Conservation (phyloP, 2,329 filamentous ascomycete genomes). For the Didymella segeticola region DNA sequence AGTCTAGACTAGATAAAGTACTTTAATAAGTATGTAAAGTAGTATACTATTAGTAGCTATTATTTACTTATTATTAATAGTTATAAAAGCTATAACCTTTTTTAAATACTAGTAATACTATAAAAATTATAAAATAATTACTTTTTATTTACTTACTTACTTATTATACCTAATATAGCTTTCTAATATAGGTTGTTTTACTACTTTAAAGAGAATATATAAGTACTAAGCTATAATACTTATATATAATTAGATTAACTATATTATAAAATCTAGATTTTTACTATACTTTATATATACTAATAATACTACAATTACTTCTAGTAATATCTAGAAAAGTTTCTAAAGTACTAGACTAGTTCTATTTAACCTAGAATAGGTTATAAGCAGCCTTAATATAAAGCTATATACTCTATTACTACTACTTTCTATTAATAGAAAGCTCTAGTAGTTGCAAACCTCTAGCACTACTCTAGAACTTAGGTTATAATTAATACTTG, state of each 20-base stretch:
- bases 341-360: too few relatives aligned
- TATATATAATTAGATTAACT: background rate
- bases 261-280: background rate
- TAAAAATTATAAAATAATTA: background rate
- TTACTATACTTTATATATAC: too few relatives aligned
- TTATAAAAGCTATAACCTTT: conserved; percentile 11
- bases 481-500: too few relatives aligned
- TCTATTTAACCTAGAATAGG: too few relatives aligned
- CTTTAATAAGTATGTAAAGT: background rate
- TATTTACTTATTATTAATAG: background rate
- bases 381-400: too few relatives aligned
- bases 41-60: background rate
- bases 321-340: too few relatives aligned
- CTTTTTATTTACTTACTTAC: background rate
- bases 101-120: background rate
- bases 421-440: too few relatives aligned
- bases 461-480: too few relatives aligned
- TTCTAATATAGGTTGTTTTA: background rate
- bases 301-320: too few relatives aligned
- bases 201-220: conserved; percentile 7
- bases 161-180: background rate
- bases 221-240: background rate
- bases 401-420: too few relatives aligned
- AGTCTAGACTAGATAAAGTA: background rate
- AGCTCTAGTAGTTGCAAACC: too few relatives aligned